A percentile compares a stretch with the other conserved stretches of the same genome.
Evolutionary conservation across 2,329 filamentous ascomycete species (phyloP).

Genomic region (Neofusicoccum laricinum): DNA sequence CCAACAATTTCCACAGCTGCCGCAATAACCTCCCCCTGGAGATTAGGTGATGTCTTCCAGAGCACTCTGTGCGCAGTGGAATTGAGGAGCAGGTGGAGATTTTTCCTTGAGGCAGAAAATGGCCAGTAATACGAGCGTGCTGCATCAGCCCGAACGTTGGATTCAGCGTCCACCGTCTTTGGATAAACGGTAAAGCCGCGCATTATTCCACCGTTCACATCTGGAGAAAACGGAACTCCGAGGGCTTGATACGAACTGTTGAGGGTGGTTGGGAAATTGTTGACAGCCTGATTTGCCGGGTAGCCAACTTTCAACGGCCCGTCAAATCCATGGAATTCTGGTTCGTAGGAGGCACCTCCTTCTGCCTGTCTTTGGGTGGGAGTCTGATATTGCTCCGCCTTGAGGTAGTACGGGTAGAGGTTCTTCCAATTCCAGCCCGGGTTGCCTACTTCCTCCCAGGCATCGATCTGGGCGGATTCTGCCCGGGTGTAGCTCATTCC

Average conservation of each 20-base stretch:
- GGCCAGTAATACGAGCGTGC: slow-evolving; percentile 49
- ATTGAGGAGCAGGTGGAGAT: slow-evolving; percentile 45
- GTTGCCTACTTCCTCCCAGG: slow-evolving; percentile 41
- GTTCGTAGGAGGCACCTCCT: slow-evolving; percentile 25
- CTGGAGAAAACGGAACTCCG: slow-evolving; percentile 25
- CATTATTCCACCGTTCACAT: slow-evolving; percentile 25
- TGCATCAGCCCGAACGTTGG: slow-evolving; percentile 44
- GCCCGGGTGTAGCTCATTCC: slow-evolving; percentile 35
- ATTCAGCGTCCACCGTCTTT: slow-evolving; percentile 38
- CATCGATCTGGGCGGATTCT: slow-evolving; percentile 34
- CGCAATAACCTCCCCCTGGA: slow-evolving; percentile 22
- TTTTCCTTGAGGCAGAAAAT: slow-evolving; percentile 31
- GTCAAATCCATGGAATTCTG: slow-evolving; percentile 22
- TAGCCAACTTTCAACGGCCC: slow-evolving; percentile 23
- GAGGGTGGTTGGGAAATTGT: background rate
- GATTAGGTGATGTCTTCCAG: slow-evolving; percentile 26
- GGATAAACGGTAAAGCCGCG: slow-evolving; percentile 41
- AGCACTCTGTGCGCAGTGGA: slow-evolving; percentile 41
- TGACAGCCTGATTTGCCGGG: slow-evolving; percentile 16
- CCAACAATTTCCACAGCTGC: background rate
- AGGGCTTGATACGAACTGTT: slow-evolving; percentile 25
- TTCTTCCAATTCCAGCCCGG: slow-evolving; percentile 36
- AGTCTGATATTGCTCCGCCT: slow-evolving; percentile 34
- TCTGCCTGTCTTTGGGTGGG: slow-evolving; percentile 23
- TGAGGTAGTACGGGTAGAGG: slow-evolving; percentile 35